These are phyloP conservation scores for Nannochloropsis gaditana DNA, from an alignment of 108 stramenopile species.

Conservation along the genomic window DNA sequence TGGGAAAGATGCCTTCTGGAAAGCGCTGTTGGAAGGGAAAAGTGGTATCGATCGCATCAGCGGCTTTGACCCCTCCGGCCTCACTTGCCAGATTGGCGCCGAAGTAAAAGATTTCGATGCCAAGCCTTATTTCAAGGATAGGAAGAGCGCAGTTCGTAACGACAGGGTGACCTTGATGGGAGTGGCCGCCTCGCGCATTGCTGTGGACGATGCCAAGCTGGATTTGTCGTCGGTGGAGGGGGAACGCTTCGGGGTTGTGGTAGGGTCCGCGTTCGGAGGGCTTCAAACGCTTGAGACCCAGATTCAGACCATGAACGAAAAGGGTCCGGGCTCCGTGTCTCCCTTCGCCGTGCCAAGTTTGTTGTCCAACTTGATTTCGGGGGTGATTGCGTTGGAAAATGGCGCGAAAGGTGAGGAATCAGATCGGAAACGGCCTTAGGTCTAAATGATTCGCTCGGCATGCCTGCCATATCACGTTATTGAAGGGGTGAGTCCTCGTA, in stretches of 20 bases:
- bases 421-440: no score
- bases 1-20: conserved; percentile 60
- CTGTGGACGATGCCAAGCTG: conserved; percentile 71
- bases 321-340: conserved; percentile 75
- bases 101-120: conserved; percentile 76
- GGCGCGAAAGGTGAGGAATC: conserved; percentile 59
- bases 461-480: no score
- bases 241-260: conserved; percentile 74
- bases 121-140: conserved; percentile 66
- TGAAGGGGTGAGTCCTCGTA: neutral
- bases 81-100: conserved; percentile 72
- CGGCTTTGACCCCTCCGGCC: conserved; percentile 63
- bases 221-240: conserved; percentile 69
- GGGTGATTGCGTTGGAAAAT: neutral
- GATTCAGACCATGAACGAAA: conserved; percentile 71
- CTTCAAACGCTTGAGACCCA: conserved; percentile 81
- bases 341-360: conserved; percentile 90
- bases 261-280: conserved; percentile 85
- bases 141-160: conserved; percentile 75
- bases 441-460: no score
- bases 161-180: conserved; percentile 86
- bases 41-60: conserved; percentile 59
- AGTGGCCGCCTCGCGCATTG: conserved; percentile 70
- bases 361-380: conserved; percentile 65
- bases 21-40: neutral